Conservation (phyloP, 345 rosid genomes). For the Eutrema yunnanense region DNA sequence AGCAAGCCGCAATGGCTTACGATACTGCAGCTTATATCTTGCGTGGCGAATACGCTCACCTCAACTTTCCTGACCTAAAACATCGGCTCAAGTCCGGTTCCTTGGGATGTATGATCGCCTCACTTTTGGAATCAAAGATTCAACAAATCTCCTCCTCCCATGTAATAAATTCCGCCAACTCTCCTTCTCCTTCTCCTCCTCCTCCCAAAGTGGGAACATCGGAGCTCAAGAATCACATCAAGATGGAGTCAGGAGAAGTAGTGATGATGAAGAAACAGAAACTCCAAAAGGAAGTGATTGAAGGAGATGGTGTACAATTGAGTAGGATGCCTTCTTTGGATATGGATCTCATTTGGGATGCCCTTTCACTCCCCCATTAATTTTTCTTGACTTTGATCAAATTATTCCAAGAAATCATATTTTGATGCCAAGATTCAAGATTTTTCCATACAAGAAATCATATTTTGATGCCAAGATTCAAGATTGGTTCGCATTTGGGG, state of each 20-base stretch:
- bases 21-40: constrained; percentile 89
- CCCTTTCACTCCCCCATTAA: constrained; percentile 48
- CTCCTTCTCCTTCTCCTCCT: neutral
- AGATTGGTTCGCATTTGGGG: neutral
- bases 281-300: constrained; percentile 29
- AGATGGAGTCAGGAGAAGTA: constrained; percentile 36
- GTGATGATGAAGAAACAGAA: constrained; percentile 30
- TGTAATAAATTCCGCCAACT: constrained; percentile 7
- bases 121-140: constrained; percentile 30
- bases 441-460: neutral
- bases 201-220: constrained; percentile 9
- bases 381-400: constrained; percentile 37
- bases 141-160: constrained; percentile 26
- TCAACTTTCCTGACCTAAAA: constrained; percentile 86
- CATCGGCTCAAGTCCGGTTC: constrained; percentile 63
- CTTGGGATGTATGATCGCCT: constrained; percentile 33
- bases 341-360: constrained; percentile 97
- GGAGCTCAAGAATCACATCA: constrained; percentile 21
- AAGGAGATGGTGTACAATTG: constrained; percentile 64
- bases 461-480: constrained; percentile 2
- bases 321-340: constrained; percentile 98
- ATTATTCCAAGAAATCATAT: neutral
- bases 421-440: neutral
- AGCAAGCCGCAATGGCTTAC: constrained; percentile 89
- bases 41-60: constrained; percentile 79